Evolutionary conservation across 805 yeast species (phyloP).

Genomic region (Teunomyces tritomae): DNA sequence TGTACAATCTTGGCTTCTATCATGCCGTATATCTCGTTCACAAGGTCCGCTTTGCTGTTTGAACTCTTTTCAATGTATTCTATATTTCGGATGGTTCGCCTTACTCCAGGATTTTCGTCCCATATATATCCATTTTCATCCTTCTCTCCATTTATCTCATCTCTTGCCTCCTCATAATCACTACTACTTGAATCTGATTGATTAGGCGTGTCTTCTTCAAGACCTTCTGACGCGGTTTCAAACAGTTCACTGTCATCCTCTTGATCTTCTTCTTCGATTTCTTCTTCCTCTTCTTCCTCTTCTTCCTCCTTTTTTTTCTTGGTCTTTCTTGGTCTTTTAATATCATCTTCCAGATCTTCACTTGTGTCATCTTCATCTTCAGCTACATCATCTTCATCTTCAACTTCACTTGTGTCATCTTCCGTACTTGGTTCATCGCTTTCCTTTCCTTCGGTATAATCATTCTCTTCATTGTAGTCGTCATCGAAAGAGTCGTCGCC

Average conservation of each 20-base stretch:
- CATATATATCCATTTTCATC: conserved; percentile 7
- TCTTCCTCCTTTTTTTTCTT: conserved; percentile 1
- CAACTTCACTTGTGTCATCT: no score
- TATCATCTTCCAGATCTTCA: background rate
- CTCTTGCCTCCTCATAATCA: conserved; percentile 5
- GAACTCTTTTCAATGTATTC: conserved; percentile 9
- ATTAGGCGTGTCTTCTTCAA: conserved; percentile 5
- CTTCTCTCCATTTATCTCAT: conserved; percentile 7
- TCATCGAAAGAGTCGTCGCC: no score
- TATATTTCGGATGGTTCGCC: background rate
- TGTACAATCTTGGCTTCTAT: conserved; percentile 15
- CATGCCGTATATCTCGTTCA: conserved; percentile 20
- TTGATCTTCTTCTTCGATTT: conserved; percentile 5
- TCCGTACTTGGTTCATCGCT: no score
- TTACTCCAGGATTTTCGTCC: conserved; percentile 7
- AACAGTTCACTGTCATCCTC: conserved; percentile 10
- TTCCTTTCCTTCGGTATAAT: no score
- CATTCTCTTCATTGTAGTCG: no score
- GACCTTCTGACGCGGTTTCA: conserved; percentile 4
- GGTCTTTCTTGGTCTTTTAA: background rate
- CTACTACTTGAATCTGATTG: background rate
- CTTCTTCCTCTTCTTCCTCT: conserved; percentile 5
- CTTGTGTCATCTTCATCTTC: background rate
- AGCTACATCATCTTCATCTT: background rate
- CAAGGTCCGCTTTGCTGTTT: conserved; percentile 19